These are phyloP conservation scores for Saturnispora hagleri DNA, from an alignment of 805 yeast species.

Conservation along the genomic window DNA sequence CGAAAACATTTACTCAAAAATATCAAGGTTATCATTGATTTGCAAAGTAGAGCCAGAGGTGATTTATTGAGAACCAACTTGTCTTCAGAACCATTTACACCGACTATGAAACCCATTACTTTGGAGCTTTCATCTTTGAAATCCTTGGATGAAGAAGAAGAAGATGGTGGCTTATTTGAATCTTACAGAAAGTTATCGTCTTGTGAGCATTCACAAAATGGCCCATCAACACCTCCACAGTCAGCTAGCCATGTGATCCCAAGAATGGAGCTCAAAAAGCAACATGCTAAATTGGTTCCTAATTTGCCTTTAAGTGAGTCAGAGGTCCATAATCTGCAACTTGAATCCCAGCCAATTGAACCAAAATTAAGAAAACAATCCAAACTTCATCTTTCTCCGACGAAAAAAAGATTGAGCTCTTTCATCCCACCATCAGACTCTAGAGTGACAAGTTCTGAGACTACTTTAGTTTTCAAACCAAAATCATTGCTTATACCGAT, in stretches of 20 bases:
- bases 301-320: conserved; percentile 8
- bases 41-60: conserved; percentile 41
- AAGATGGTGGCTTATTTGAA: conserved; percentile 11
- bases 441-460: neutral
- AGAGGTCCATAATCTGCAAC: neutral
- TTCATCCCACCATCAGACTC: conserved; percentile 18
- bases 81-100: neutral
- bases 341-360: neutral
- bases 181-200: conserved; percentile 7
- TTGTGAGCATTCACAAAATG: neutral
- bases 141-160: neutral
- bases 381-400: conserved; percentile 14
- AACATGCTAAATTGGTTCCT: conserved; percentile 9
- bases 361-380: conserved; percentile 4
- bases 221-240: conserved; percentile 1
- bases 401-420: conserved; percentile 16
- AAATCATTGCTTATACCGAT: neutral
- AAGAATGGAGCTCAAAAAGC: conserved; percentile 7
- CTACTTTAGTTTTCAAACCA: conserved; percentile 5
- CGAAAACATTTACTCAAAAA: conserved; percentile 17
- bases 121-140: neutral
- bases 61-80: conserved; percentile 10
- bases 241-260: conserved; percentile 8
- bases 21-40: conserved; percentile 18
- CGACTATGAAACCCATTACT: neutral